Evolutionary conservation across 2,329 filamentous ascomycete genomes (phyloP).

Genomic region (Colletotrichum echinochloae): DNA sequence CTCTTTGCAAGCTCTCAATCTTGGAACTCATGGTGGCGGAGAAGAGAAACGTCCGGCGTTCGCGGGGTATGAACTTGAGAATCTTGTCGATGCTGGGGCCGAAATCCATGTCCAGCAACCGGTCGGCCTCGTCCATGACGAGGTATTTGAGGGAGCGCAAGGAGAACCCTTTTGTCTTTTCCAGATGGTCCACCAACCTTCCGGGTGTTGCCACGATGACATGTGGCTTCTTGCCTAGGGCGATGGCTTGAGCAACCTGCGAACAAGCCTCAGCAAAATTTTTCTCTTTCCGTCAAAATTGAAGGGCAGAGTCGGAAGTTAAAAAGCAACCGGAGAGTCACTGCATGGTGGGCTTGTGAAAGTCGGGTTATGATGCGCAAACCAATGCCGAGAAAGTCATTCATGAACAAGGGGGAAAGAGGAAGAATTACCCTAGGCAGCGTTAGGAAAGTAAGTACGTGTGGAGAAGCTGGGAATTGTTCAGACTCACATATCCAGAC

Average conservation of each 20-base stretch:
- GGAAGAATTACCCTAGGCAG: background rate
- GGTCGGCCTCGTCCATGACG: conserved; percentile 95
- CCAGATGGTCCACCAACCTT: conserved; percentile 77
- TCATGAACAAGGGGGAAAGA: background rate
- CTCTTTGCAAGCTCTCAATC: conserved; percentile 91
- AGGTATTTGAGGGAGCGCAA: conserved; percentile 85
- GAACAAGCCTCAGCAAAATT: background rate
- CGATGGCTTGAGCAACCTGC: conserved; percentile 85
- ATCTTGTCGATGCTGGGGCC: conserved; percentile 94
- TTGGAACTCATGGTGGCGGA: conserved; percentile 95
- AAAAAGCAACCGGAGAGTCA: background rate
- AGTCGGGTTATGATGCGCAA: background rate
- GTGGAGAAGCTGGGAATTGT: too few species aligned
- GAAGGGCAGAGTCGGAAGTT: too few species aligned
- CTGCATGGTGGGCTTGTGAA: background rate
- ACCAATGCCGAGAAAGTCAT: background rate
- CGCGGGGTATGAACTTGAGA: conserved; percentile 84
- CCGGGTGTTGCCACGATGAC: conserved; percentile 77
- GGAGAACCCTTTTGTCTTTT: conserved; percentile 97
- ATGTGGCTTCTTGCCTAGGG: conserved; percentile 95
- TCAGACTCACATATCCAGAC: conserved; percentile 79
- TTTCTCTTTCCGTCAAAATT: background rate
- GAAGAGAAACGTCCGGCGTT: conserved; percentile 87
- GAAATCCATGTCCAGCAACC: conserved; percentile 93
- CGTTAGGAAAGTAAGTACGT: background rate